Conservation (phyloP, 1,139 yeast genomes). For the Spathaspora sp. region DNA sequence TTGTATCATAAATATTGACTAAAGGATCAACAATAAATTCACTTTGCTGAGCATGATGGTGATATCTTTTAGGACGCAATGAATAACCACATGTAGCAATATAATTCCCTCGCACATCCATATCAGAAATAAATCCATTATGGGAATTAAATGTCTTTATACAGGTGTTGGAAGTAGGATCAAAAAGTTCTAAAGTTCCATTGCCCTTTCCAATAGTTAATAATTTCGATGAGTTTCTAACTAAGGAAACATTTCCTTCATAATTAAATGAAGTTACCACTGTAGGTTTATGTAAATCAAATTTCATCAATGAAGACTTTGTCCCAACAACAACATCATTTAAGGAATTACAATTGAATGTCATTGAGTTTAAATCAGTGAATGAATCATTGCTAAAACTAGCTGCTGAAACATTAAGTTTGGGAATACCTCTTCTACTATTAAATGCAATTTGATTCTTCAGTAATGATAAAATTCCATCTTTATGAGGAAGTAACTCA, state of each 20-base stretch:
- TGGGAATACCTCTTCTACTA: conserved; percentile 55
- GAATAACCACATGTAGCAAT: conserved; percentile 84
- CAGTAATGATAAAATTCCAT: conserved; percentile 61
- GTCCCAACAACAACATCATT: conserved; percentile 42
- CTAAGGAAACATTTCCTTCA: conserved; percentile 33
- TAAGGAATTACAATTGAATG: conserved; percentile 32
- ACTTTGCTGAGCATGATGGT: conserved; percentile 10
- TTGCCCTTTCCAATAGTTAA: conserved; percentile 64
- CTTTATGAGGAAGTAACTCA: conserved; percentile 52
- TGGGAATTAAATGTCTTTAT: conserved; percentile 68
- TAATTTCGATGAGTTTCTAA: conserved; percentile 36
- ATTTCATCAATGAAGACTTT: conserved; percentile 42
- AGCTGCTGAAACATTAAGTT: conserved; percentile 33
- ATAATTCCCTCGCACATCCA: conserved; percentile 75
- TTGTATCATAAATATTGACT: conserved; percentile 78
- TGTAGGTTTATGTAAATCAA: conserved; percentile 62
- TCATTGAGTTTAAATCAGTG: conserved; percentile 35
- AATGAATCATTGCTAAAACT: conserved; percentile 34
- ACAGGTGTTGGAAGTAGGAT: conserved; percentile 55
- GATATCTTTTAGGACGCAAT: conserved; percentile 40
- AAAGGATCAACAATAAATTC: conserved; percentile 64
- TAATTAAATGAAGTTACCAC: conserved; percentile 23
- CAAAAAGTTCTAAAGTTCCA: conserved; percentile 79
- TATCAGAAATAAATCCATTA: conserved; percentile 70
- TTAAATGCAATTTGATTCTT: conserved; percentile 52